Conservation (phyloP, 495 filamentous ascomycete species). For the Penicillium verhagenii region DNA sequence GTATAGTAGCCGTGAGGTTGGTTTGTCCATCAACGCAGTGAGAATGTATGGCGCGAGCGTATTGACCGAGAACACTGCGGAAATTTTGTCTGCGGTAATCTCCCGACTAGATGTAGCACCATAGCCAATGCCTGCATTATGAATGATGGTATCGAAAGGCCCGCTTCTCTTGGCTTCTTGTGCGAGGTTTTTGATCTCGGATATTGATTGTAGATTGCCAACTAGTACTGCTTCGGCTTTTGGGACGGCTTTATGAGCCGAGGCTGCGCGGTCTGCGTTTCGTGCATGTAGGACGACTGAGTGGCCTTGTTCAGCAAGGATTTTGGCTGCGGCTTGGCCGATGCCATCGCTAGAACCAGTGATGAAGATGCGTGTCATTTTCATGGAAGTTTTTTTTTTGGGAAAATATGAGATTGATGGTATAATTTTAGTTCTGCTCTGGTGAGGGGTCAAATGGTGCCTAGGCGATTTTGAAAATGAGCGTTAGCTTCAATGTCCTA, state of each 20-base stretch:
- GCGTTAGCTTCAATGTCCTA: background rate
- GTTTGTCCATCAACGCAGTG: conserved; percentile 50
- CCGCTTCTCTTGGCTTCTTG: conserved; percentile 43
- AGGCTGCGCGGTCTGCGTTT: conserved; percentile 46
- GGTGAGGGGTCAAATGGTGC: background rate
- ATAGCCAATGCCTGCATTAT: conserved; percentile 55
- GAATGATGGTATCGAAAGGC: conserved; percentile 55
- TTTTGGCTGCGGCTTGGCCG: conserved; percentile 49
- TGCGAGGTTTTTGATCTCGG: conserved; percentile 55
- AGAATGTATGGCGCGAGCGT: conserved; percentile 58
- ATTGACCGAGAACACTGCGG: conserved; percentile 55
- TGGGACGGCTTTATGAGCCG: conserved; percentile 45
- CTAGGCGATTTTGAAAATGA: background rate
- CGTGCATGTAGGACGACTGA: conserved; percentile 57
- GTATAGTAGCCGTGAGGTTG: conserved; percentile 49
- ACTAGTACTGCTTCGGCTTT: conserved; percentile 49
- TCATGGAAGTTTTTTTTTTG: background rate
- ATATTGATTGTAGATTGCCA: conserved; percentile 49
- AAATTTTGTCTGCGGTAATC: conserved; percentile 46
- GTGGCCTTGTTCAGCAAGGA: conserved; percentile 52
- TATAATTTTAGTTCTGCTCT: background rate
- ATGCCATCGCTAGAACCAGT: conserved; percentile 51
- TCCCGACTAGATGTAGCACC: conserved; percentile 30
- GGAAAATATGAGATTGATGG: background rate
- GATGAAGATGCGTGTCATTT: conserved; percentile 57